Percentiles rank a stretch among this genome's conserved stretches.
These are phyloP conservation scores for Moricandia arvensis DNA, from an alignment of 345 rosid genomes.

Conservation along the genomic window DNA sequence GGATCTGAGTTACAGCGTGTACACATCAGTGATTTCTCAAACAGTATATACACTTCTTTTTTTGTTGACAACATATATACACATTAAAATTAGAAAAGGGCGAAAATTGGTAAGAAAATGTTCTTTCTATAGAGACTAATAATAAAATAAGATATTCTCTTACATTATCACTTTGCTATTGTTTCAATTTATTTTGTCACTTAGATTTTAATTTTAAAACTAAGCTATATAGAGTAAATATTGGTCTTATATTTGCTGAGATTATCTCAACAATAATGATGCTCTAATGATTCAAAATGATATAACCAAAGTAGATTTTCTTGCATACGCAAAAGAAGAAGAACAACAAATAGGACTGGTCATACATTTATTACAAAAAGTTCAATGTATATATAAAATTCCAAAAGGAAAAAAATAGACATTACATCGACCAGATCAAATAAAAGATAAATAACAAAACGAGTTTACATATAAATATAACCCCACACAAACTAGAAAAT, in stretches of 20 bases:
- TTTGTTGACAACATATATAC: background rate
- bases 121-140: background rate
- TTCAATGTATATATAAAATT: constrained; percentile 11
- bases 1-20: constrained; percentile 21
- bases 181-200: background rate
- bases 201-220: background rate
- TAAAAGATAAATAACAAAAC: background rate
- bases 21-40: background rate
- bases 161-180: background rate
- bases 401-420: constrained; percentile 4
- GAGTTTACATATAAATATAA: constrained; percentile 25
- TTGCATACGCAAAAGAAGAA: constrained; percentile 26
- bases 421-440: constrained; percentile 5
- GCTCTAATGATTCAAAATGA: constrained; percentile 26
- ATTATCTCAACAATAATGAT: background rate
- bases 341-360: background rate
- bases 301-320: constrained; percentile 29
- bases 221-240: background rate
- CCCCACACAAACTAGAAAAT: constrained; percentile 3
- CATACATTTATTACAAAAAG: constrained; percentile 21
- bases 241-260: background rate
- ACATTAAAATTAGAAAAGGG: no score
- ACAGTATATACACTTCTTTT: background rate
- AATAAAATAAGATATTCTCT: background rate
- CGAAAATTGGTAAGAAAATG: background rate